Percentiles rank a stretch among this genome's conserved stretches.
Conservation (phyloP, 2,329 filamentous ascomycete species). For the Aureobasidium pullulans region DNA sequence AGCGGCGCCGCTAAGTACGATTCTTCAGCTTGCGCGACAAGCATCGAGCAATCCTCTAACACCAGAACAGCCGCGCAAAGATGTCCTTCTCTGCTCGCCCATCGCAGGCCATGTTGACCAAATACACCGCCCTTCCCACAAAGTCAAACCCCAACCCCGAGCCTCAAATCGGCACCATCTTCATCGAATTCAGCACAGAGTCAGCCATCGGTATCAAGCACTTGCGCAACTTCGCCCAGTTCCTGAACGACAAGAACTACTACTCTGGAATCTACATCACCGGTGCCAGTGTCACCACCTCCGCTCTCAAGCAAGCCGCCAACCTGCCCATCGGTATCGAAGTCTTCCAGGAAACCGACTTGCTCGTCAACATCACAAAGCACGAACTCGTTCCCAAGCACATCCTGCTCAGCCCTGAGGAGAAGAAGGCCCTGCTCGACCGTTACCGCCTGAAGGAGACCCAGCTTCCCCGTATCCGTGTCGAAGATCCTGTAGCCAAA, state of each 20-base stretch:
- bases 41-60: neutral
- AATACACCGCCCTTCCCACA: slow-evolving; percentile 68
- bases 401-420: slow-evolving; percentile 78
- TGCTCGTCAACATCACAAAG: slow-evolving; percentile 95
- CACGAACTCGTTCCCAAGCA: slow-evolving; percentile 96
- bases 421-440: slow-evolving; percentile 78
- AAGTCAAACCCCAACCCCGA: slow-evolving; percentile 57
- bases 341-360: slow-evolving; percentile 90
- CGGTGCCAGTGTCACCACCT: slow-evolving; percentile 70
- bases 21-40: neutral
- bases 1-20: slow-evolving; percentile 68
- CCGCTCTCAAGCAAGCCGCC: slow-evolving; percentile 77
- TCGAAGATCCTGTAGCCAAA: slow-evolving; percentile 83
- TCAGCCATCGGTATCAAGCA: slow-evolving; percentile 81
- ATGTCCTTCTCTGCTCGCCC: slow-evolving; percentile 87
- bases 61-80: slow-evolving; percentile 59
- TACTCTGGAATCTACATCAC: slow-evolving; percentile 89
- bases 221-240: slow-evolving; percentile 80
- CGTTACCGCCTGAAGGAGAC: slow-evolving; percentile 96
- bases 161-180: slow-evolving; percentile 73
- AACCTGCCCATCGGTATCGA: slow-evolving; percentile 77
- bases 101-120: slow-evolving; percentile 73
- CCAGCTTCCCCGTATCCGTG: slow-evolving; percentile 85
- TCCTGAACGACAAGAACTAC: slow-evolving; percentile 72
- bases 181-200: slow-evolving; percentile 84